phyloP scores from a whole-genome alignment of 148 eudicot genomes.

The Rhododendron griersonianum region DNA sequence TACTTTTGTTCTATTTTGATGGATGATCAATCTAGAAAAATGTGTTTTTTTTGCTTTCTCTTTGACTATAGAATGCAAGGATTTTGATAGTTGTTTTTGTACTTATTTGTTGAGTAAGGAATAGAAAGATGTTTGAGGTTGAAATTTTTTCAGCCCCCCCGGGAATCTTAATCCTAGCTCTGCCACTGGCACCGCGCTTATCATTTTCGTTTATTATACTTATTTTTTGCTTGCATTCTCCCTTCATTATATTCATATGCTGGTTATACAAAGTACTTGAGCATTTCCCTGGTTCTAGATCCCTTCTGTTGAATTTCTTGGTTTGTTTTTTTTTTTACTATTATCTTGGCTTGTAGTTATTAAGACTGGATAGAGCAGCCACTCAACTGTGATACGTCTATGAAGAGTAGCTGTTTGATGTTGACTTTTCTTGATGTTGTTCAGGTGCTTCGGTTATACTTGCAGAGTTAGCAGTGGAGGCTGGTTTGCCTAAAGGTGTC shows the following conservation, averaged over 20 bases:
- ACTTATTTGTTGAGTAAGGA: no score
- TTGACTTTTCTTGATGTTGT: not conserved
- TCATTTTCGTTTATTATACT: not conserved
- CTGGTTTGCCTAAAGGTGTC: conserved; percentile 79
- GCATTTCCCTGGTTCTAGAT: not conserved
- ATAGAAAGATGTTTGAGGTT: no score
- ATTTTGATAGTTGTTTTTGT: no score
- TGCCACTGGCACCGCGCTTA: not conserved
- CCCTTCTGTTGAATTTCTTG: conserved; percentile 1
- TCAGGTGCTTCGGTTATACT: conserved; percentile 59
- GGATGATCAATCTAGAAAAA: no score
- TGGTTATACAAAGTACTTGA: not conserved
- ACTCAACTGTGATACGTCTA: not conserved
- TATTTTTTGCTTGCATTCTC: not conserved
- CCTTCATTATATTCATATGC: not conserved
- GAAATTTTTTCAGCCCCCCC: no score
- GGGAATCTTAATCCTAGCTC: no score
- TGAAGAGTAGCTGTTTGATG: not conserved
- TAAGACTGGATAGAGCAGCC: not conserved
- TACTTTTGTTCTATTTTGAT: no score
- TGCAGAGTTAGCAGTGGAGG: conserved; percentile 59
- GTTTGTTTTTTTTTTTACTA: not conserved
- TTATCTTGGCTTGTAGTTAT: not conserved
- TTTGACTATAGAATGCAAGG: no score
- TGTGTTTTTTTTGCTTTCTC: no score